Conservation (phyloP, 2,329 filamentous ascomycete genomes). For the Fusarium floridanum region DNA sequence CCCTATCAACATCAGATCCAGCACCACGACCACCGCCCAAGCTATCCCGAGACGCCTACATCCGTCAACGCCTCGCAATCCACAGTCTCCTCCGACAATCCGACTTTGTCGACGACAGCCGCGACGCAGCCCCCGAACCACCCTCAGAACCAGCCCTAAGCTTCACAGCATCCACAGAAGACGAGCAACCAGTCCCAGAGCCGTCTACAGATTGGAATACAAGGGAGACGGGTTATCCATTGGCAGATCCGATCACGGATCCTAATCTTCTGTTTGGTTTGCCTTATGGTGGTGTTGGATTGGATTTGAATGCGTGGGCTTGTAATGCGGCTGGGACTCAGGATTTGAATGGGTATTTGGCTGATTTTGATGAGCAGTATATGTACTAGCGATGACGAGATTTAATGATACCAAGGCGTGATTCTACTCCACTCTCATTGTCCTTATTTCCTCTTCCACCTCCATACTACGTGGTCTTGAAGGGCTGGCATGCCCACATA, state of each 20-base stretch:
- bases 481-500: not conserved
- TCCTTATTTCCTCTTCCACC: not conserved
- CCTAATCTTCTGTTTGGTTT: constrained; percentile 41
- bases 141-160: constrained; percentile 33
- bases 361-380: constrained; percentile 43
- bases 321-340: constrained; percentile 27
- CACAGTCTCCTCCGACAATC: constrained; percentile 57
- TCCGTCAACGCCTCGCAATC: constrained; percentile 52
- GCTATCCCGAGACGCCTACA: constrained; percentile 41
- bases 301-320: constrained; percentile 41
- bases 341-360: constrained; percentile 33
- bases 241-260: constrained; percentile 28
- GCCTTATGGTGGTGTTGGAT: constrained; percentile 32
- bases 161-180: constrained; percentile 42
- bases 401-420: not conserved
- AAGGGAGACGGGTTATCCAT: constrained; percentile 20
- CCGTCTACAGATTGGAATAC: constrained; percentile 23
- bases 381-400: constrained; percentile 37
- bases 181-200: constrained; percentile 33
- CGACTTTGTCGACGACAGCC: constrained; percentile 56
- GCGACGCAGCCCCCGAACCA: constrained; percentile 47
- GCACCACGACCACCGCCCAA: constrained; percentile 22
- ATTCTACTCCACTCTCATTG: not conserved
- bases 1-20: constrained; percentile 27
- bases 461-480: not conserved